A percentile compares a stretch with the other conserved stretches of the same genome.
Conservation (phyloP, 2,329 filamentous ascomycete species). For the Colletotrichum acutatum region DNA sequence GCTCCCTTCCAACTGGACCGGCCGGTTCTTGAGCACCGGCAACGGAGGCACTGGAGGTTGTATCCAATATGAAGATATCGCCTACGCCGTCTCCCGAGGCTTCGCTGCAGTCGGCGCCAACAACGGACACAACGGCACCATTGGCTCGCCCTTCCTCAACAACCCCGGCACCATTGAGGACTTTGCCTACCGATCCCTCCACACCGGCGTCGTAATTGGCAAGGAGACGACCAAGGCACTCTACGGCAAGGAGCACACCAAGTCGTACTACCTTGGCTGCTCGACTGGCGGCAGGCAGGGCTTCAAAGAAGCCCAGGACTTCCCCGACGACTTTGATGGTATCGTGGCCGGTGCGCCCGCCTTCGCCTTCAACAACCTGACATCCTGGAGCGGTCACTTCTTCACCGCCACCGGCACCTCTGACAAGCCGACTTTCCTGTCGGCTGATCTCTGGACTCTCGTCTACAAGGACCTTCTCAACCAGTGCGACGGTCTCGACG, state of each 20-base stretch:
- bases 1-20: slow-evolving; percentile 57
- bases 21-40: slow-evolving; percentile 57
- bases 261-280: slow-evolving; percentile 61
- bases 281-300: slow-evolving; percentile 64
- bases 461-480: slow-evolving; percentile 42
- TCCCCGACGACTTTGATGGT: slow-evolving; percentile 62
- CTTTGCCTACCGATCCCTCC: slow-evolving; percentile 44
- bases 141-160: slow-evolving; percentile 45
- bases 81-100: slow-evolving; percentile 52
- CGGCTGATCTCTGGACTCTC: slow-evolving; percentile 42
- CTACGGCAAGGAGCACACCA: slow-evolving; percentile 50
- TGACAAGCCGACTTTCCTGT: slow-evolving; percentile 44
- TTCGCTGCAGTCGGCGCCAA: slow-evolving; percentile 60
- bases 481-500: slow-evolving; percentile 41
- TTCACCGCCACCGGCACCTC: slow-evolving; percentile 56
- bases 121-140: slow-evolving; percentile 59
- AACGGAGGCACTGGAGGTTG: slow-evolving; percentile 61
- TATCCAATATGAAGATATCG: slow-evolving; percentile 55
- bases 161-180: slow-evolving; percentile 51
- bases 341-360: slow-evolving; percentile 52
- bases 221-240: slow-evolving; percentile 60
- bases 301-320: slow-evolving; percentile 56
- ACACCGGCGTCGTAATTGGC: slow-evolving; percentile 49
- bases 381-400: slow-evolving; percentile 33
- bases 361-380: slow-evolving; percentile 53